Evolutionary conservation across 164 flowering plant genomes (phyloP).

Genomic region (Litsea cubeba): DNA sequence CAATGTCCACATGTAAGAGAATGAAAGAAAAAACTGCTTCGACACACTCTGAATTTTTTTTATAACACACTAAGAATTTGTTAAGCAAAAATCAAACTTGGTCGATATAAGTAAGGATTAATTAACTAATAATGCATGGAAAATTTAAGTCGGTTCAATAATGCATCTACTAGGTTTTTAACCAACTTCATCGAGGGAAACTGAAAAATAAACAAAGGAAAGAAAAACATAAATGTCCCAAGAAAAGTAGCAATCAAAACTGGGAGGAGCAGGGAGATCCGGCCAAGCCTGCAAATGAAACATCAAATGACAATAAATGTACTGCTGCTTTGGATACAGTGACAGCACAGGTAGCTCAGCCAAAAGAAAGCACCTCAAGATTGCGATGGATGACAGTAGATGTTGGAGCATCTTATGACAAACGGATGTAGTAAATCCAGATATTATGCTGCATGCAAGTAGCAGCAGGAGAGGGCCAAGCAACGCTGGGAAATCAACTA

Average conservation of each 20-base stretch:
- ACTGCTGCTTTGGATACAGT: neutral
- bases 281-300: constrained; percentile 14
- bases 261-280: constrained; percentile 16
- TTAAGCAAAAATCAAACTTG: no score
- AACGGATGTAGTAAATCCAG: constrained; percentile 14
- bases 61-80: no score
- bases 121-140: neutral
- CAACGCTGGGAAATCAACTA: constrained; percentile 5
- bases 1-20: no score
- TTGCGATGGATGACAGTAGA: constrained; percentile 5
- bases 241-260: constrained; percentile 13
- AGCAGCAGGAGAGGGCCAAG: constrained; percentile 18
- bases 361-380: constrained; percentile 14
- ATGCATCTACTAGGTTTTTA: constrained; percentile 2
- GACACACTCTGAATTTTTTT: no score
- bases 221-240: constrained; percentile 15
- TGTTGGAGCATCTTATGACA: constrained; percentile 9
- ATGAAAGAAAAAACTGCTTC: no score
- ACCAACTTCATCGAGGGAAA: constrained; percentile 15
- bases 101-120: no score
- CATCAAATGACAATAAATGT: neutral
- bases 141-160: neutral
- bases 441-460: constrained; percentile 14
- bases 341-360: neutral
- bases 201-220: constrained; percentile 16